A percentile compares a stretch with the other conserved stretches of the same genome.
These are phyloP conservation scores for Kuraishia floccosa DNA, from an alignment of 805 yeast species.

Conservation along the genomic window DNA sequence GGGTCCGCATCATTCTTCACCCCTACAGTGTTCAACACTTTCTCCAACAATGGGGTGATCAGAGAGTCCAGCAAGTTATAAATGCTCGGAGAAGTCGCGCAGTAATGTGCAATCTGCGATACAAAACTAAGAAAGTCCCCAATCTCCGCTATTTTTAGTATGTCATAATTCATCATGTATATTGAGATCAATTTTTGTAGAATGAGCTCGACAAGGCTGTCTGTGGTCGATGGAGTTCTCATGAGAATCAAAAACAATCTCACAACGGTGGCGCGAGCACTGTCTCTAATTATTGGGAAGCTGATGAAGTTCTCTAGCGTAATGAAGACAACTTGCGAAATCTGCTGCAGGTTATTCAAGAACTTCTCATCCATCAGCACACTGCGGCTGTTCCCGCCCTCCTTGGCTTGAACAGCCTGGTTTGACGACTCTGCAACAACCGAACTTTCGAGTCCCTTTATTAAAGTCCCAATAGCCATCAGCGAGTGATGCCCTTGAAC, in stretches of 20 bases:
- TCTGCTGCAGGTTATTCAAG: slow-evolving; percentile 17
- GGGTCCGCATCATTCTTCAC: slow-evolving; percentile 8
- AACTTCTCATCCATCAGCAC: slow-evolving; percentile 21
- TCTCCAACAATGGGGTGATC: slow-evolving; percentile 61
- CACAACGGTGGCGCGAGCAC: slow-evolving; percentile 79
- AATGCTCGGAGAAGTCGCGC: slow-evolving; percentile 52
- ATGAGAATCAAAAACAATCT: slow-evolving; percentile 72
- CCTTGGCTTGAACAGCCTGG: not conserved
- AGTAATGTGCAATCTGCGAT: slow-evolving; percentile 79
- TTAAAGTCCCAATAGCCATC: slow-evolving; percentile 83
- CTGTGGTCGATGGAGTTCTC: slow-evolving; percentile 26
- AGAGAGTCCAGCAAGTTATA: slow-evolving; percentile 67
- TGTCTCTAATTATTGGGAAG: slow-evolving; percentile 65
- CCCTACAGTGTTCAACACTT: slow-evolving; percentile 34
- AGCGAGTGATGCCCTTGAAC: slow-evolving; percentile 79
- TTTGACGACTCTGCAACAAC: not conserved
- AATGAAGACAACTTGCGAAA: slow-evolving; percentile 70
- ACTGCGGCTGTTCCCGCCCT: slow-evolving; percentile 5
- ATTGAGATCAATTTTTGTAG: slow-evolving; percentile 65
- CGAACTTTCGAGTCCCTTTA: slow-evolving; percentile 65
- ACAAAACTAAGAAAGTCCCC: slow-evolving; percentile 76
- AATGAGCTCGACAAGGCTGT: slow-evolving; percentile 29
- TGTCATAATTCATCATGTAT: slow-evolving; percentile 43
- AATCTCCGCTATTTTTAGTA: slow-evolving; percentile 53
- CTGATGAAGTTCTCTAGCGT: slow-evolving; percentile 68